Evolutionary conservation across 805 yeast species (phyloP).

Genomic region (Wickerhamiella hasegawae): DNA sequence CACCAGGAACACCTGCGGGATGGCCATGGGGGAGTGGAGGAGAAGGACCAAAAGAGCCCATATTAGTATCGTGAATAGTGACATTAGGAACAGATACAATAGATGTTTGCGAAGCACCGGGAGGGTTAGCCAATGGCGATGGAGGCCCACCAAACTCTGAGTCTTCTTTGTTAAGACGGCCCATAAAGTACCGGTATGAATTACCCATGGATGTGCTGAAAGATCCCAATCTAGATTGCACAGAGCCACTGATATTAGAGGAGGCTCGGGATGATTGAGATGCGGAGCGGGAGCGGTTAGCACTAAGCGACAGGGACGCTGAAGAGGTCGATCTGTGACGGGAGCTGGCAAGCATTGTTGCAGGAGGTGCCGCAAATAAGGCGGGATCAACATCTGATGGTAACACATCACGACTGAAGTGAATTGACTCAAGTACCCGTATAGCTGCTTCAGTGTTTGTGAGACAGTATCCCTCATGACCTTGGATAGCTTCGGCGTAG

Average conservation of each 20-base stretch:
- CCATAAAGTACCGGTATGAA: slow-evolving; percentile 20
- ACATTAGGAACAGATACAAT: too few relatives aligned
- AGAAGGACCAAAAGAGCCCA: too few relatives aligned
- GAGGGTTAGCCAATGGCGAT: neutral
- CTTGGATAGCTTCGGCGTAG: slow-evolving; percentile 18
- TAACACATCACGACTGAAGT: slow-evolving; percentile 16
- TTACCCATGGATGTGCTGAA: slow-evolving; percentile 13
- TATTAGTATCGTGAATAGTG: too few relatives aligned
- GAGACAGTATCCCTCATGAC: slow-evolving; percentile 26
- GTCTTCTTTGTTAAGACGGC: slow-evolving; percentile 5
- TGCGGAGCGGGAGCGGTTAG: slow-evolving; percentile 12
- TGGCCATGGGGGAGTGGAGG: too few relatives aligned
- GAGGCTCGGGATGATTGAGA: slow-evolving; percentile 18
- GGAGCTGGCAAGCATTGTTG: too few relatives aligned
- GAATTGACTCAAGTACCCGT: slow-evolving; percentile 22
- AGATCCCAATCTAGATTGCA: slow-evolving; percentile 19
- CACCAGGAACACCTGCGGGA: neutral
- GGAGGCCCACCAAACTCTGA: too few relatives aligned
- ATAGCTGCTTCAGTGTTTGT: slow-evolving; percentile 30
- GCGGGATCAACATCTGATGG: slow-evolving; percentile 16
- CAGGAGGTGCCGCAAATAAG: slow-evolving; percentile 6
- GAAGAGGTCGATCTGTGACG: neutral
- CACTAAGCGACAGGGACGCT: neutral
- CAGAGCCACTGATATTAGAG: slow-evolving; percentile 17
- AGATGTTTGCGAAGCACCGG: neutral